Percentiles rank a stretch among this genome's conserved stretches.
These are phyloP conservation scores for Aspergillus ibericus DNA, from an alignment of 2,329 filamentous ascomycete species.

Conservation along the genomic window DNA sequence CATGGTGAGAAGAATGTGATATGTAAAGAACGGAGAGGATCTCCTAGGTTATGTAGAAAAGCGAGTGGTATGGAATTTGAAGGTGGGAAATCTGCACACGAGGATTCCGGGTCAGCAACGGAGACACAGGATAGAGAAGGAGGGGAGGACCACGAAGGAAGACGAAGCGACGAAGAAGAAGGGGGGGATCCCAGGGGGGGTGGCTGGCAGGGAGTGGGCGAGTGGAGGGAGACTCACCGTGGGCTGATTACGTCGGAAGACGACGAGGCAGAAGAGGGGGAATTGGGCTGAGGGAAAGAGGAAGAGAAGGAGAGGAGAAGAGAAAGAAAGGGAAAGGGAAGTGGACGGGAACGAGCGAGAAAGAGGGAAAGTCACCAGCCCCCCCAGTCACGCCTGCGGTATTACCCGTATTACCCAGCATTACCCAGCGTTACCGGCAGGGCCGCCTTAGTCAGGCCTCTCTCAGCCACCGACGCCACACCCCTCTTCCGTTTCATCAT, in stretches of 20 bases:
- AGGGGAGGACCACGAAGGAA: not conserved
- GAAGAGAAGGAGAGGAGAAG: slow-evolving; percentile 8
- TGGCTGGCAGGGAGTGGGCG: slow-evolving; percentile 7
- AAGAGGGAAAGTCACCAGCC: not conserved
- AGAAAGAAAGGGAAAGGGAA: slow-evolving; percentile 2
- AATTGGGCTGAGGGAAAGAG: slow-evolving; percentile 21
- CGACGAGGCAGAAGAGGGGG: slow-evolving; percentile 21
- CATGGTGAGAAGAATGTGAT: slow-evolving; percentile 38
- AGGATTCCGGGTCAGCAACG: slow-evolving; percentile 11
- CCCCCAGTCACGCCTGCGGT: not conserved
- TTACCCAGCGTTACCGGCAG: not conserved
- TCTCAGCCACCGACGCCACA: not conserved
- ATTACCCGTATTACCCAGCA: not conserved
- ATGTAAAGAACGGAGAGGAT: slow-evolving; percentile 11
- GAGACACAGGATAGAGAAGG: not conserved
- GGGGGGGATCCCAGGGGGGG: slow-evolving; percentile 8
- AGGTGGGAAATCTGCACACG: slow-evolving; percentile 20
- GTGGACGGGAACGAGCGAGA: not conserved
- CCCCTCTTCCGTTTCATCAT: not conserved
- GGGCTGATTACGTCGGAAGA: slow-evolving; percentile 36
- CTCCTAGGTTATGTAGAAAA: slow-evolving; percentile 6
- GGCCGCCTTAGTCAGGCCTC: not conserved
- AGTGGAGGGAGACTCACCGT: slow-evolving; percentile 15
- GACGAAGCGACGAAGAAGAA: not conserved
- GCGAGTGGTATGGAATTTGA: slow-evolving; percentile 16